Evolutionary conservation across 2,329 filamentous ascomycete species (phyloP).

Genomic region (Colletotrichum sp.): DNA sequence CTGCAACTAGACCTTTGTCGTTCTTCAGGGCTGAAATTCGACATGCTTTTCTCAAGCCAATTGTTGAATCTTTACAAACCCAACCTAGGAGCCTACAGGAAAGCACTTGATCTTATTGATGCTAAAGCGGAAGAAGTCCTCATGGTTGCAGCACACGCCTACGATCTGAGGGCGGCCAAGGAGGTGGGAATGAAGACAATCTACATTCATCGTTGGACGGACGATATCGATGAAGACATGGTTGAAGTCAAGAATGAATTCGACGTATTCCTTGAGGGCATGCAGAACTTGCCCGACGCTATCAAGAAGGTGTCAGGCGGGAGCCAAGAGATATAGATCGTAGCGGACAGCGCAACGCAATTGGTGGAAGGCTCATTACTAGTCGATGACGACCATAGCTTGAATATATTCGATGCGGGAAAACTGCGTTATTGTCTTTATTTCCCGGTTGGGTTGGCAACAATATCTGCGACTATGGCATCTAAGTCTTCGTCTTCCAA

Average conservation of each 20-base stretch:
- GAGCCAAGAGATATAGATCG: background rate
- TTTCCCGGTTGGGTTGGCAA: slow-evolving; percentile 24
- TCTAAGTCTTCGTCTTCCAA: slow-evolving; percentile 53
- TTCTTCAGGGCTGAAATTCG: slow-evolving; percentile 51
- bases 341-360: background rate
- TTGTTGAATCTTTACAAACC: slow-evolving; percentile 56
- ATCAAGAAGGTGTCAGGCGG: slow-evolving; percentile 1
- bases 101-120: slow-evolving; percentile 47
- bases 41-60: slow-evolving; percentile 58
- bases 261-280: slow-evolving; percentile 34
- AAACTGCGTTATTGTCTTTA: background rate
- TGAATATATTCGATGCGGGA: background rate
- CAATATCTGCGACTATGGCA: slow-evolving; percentile 38
- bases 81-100: slow-evolving; percentile 48
- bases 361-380: background rate
- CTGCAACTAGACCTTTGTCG: slow-evolving; percentile 56
- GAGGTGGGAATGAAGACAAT: slow-evolving; percentile 53
- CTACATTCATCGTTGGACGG: slow-evolving; percentile 58
- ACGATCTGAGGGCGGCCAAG: slow-evolving; percentile 55
- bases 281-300: slow-evolving; percentile 17
- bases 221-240: slow-evolving; percentile 55
- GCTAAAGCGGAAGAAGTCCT: slow-evolving; percentile 50
- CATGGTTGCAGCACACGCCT: slow-evolving; percentile 60
- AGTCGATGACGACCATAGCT: background rate
- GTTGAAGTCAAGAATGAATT: slow-evolving; percentile 41